Conservation (phyloP, 2,329 filamentous ascomycete genomes). For the Drechslera avenae region DNA sequence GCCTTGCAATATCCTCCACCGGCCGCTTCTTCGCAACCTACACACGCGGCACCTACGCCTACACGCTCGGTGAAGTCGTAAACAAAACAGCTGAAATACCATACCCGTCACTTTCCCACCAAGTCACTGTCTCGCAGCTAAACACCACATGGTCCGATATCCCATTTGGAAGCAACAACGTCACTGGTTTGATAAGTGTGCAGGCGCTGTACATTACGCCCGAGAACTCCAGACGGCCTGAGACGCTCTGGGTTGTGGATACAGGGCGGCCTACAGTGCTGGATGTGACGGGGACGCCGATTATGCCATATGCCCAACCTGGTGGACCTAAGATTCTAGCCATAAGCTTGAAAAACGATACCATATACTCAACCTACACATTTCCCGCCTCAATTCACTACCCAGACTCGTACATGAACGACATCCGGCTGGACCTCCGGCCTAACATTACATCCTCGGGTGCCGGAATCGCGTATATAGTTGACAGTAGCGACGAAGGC, state of each 20-base stretch:
- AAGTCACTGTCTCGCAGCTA: conserved; percentile 54
- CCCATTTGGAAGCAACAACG: conserved; percentile 54
- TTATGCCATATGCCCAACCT: too few species aligned
- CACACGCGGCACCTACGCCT: conserved; percentile 54
- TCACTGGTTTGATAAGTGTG: conserved; percentile 54
- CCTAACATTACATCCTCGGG: conserved; percentile 31
- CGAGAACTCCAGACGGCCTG: too few species aligned
- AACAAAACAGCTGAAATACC: conserved; percentile 55
- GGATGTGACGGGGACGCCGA: too few species aligned
- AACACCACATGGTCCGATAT: conserved; percentile 51
- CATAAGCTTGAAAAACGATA: too few species aligned
- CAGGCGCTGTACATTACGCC: conserved; percentile 55
- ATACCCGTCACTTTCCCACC: conserved; percentile 51
- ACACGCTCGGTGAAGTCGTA: conserved; percentile 55
- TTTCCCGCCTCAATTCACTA: too few species aligned
- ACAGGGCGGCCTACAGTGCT: too few species aligned
- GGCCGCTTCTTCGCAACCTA: conserved; percentile 59
- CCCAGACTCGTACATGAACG: too few species aligned
- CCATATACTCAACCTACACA: too few species aligned
- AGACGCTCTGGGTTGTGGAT: too few species aligned
- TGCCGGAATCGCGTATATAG: conserved; percentile 57
- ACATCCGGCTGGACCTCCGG: too few species aligned
- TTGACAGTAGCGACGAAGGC: conserved; percentile 53
- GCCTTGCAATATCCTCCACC: conserved; percentile 56
- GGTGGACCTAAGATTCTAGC: too few species aligned